Evolutionary conservation across 176 grass and related monocot species (phyloP).

Genomic region (Aegilops umbellulata): DNA sequence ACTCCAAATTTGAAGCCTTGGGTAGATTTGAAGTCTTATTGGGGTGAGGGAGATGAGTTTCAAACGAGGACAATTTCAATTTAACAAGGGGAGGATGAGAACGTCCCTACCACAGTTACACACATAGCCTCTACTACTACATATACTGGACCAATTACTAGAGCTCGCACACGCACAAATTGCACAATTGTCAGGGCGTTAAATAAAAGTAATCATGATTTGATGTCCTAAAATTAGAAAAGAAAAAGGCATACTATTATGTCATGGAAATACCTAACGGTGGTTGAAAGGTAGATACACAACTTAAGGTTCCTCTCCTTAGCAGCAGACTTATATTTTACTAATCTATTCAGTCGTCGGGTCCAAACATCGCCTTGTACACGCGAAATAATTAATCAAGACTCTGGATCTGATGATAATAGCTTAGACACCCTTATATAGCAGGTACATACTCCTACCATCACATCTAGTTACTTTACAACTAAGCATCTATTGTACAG

Average conservation of each 20-base stretch:
- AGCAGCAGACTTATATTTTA: not conserved
- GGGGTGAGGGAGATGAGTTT: no score
- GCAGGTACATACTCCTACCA: not conserved
- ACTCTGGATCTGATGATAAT: not conserved
- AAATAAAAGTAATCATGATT: not conserved
- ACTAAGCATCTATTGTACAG: constrained; percentile 36
- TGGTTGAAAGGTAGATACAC: not conserved
- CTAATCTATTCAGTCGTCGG: not conserved
- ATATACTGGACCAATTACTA: no score
- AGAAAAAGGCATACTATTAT: not conserved
- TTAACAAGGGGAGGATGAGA: no score
- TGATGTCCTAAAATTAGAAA: not conserved
- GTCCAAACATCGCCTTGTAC: not conserved
- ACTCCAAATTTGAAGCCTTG: no score
- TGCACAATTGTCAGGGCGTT: not conserved
- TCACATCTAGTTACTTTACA: constrained; percentile 29
- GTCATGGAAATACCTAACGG: not conserved
- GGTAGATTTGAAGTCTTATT: no score
- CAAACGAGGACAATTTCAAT: no score
- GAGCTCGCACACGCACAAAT: not conserved
- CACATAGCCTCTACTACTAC: no score
- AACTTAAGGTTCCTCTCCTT: not conserved
- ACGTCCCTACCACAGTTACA: no score
- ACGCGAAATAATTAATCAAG: not conserved
- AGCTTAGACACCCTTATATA: not conserved